phyloP scores from a whole-genome alignment of 805 yeast genomes.

The Zygosaccharomyces rouxii region DNA sequence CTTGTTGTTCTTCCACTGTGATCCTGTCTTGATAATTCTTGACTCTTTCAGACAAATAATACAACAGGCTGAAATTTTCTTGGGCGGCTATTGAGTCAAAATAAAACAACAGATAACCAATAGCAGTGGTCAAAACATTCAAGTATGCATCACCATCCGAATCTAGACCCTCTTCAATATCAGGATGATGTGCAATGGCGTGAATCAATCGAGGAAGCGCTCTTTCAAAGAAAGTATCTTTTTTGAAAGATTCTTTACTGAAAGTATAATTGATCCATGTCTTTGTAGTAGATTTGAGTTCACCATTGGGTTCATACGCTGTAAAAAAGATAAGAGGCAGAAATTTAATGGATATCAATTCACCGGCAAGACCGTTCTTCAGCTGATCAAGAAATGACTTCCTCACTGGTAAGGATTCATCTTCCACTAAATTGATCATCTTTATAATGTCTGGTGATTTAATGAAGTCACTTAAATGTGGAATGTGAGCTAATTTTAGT shows the following conservation, averaged over 20 bases:
- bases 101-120: conserved; percentile 57
- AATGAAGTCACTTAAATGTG: conserved; percentile 49
- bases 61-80: conserved; percentile 67
- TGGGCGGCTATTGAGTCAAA: conserved; percentile 55
- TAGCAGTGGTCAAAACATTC: conserved; percentile 49
- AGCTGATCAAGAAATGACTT: conserved; percentile 45
- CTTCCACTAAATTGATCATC: conserved; percentile 59
- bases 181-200: conserved; percentile 64
- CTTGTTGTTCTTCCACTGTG: conserved; percentile 32
- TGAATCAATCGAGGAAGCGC: conserved; percentile 64
- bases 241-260: conserved; percentile 29
- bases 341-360: conserved; percentile 58
- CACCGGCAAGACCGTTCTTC: conserved; percentile 48
- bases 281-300: conserved; percentile 46
- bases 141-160: conserved; percentile 31
- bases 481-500: conserved; percentile 57
- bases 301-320: conserved; percentile 67
- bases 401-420: conserved; percentile 58
- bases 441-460: conserved; percentile 48
- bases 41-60: conserved; percentile 70
- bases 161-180: conserved; percentile 48
- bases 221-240: conserved; percentile 56
- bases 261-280: conserved; percentile 72
- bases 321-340: conserved; percentile 63
- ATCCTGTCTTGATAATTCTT: conserved; percentile 69